Percentiles rank a stretch among this genome's conserved stretches.
Evolutionary conservation across 257 asterid species (phyloP).

Genomic region (Solanum chiquidenum): DNA sequence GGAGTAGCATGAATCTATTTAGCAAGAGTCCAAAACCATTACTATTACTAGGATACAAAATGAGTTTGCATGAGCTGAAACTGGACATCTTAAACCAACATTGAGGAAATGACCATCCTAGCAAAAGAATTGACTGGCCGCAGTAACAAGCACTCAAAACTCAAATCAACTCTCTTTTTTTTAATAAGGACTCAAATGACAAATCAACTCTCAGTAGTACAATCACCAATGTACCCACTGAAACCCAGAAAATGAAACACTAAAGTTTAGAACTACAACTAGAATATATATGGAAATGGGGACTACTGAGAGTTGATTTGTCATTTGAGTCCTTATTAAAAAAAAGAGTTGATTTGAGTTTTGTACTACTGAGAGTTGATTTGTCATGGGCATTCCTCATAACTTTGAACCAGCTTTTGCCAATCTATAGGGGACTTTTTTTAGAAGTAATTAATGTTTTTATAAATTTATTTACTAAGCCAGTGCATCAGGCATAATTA

Average conservation of each 20-base stretch:
- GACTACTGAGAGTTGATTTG: not conserved
- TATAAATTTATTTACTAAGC: not conserved
- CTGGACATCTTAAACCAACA: not conserved
- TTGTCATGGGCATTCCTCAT: not conserved
- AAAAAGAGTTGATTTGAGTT: not conserved
- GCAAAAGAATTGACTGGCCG: not conserved
- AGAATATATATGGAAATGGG: not conserved
- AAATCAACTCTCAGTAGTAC: not conserved
- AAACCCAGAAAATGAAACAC: not conserved
- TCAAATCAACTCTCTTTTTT: not conserved
- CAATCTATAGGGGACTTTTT: not conserved
- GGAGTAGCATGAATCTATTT: not conserved
- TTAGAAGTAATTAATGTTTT: not conserved
- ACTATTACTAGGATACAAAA: not conserved
- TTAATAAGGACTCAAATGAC: not conserved
- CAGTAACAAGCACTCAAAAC: not conserved
- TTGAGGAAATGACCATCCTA: not conserved
- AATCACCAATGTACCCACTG: not conserved
- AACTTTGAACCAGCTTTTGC: not conserved
- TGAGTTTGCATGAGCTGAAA: not conserved
- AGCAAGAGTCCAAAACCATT: not conserved
- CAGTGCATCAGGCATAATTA: not conserved
- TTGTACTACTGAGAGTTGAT: too few species aligned
- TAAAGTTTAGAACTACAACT: not conserved
- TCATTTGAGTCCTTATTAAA: not conserved